These are phyloP conservation scores for Prunus campanulata DNA, from an alignment of 306 rosid species.

Conservation along the genomic window DNA sequence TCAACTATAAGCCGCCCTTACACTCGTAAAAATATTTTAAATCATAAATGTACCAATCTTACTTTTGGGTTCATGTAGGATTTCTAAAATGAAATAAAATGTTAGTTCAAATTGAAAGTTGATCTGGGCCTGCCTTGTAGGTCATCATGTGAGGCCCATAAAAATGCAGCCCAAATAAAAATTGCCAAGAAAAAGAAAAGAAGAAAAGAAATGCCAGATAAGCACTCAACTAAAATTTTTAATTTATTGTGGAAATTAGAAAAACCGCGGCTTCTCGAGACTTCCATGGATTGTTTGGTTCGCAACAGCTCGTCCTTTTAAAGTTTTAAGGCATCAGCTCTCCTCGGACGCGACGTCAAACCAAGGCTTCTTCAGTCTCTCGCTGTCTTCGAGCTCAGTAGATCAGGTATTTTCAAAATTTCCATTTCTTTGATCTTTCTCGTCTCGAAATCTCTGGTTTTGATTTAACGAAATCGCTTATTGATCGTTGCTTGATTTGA, in stretches of 20 bases:
- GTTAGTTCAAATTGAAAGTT: too few relatives aligned
- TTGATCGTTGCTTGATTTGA: constrained; percentile 6
- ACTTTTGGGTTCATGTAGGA: too few relatives aligned
- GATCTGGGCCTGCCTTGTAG: too few relatives aligned
- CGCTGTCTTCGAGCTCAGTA: neutral
- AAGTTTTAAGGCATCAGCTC: neutral
- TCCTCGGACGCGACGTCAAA: neutral
- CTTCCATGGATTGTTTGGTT: constrained; percentile 8
- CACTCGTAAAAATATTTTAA: too few relatives aligned
- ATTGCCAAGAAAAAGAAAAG: neutral
- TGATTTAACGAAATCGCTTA: neutral
- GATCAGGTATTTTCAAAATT: neutral
- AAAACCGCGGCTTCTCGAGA: constrained; percentile 28
- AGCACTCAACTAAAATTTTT: neutral
- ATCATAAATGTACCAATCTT: too few relatives aligned
- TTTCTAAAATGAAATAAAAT: too few relatives aligned
- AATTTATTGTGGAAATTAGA: neutral
- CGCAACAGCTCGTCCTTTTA: neutral
- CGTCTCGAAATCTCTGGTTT: neutral
- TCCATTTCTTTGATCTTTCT: neutral
- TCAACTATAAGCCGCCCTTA: too few relatives aligned
- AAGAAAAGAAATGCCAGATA: neutral
- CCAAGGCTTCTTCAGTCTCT: neutral
- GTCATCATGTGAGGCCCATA: too few relatives aligned
- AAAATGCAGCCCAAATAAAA: too few relatives aligned